Evolutionary conservation across 257 asterid genomes (phyloP).

Genomic region (Buddleja alternifolia): DNA sequence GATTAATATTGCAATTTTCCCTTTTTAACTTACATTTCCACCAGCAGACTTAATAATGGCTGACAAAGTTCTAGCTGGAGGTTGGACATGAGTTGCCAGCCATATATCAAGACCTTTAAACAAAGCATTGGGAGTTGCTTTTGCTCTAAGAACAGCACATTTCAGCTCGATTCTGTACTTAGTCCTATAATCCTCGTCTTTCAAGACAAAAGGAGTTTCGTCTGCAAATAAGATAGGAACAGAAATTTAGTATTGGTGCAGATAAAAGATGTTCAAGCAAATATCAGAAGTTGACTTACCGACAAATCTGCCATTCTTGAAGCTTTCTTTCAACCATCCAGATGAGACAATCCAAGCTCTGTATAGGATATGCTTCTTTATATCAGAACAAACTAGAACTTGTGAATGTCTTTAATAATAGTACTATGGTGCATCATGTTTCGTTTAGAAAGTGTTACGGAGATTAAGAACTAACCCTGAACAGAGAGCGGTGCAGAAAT

Average conservation of each 20-base stretch:
- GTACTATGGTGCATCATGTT: not conserved
- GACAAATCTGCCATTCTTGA: conserved; percentile 65
- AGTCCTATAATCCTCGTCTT: conserved; percentile 64
- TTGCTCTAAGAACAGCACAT: conserved; percentile 65
- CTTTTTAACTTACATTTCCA: conserved; percentile 68
- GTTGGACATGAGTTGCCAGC: conserved; percentile 71
- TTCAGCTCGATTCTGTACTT: conserved; percentile 63
- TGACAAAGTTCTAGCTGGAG: conserved; percentile 60
- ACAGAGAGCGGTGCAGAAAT: conserved; percentile 90
- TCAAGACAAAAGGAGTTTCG: conserved; percentile 69
- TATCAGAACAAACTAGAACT: not conserved
- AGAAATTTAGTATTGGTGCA: conserved; percentile 13
- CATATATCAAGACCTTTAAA: conserved; percentile 74
- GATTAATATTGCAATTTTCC: too few species aligned
- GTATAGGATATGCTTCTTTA: conserved; percentile 24
- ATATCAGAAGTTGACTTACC: conserved; percentile 43
- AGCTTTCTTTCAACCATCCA: conserved; percentile 91
- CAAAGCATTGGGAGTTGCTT: conserved; percentile 56
- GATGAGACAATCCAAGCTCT: conserved; percentile 93
- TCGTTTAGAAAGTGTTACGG: conserved; percentile 12
- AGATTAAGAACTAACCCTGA: conserved; percentile 73
- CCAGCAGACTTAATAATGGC: conserved; percentile 77
- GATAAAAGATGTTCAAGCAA: not conserved
- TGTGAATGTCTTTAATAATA: not conserved
- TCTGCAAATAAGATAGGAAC: conserved; percentile 46